Percentiles rank a stretch among this genome's conserved stretches.
phyloP scores from a whole-genome alignment of 2,329 filamentous ascomycete species.

The Xylariaceae sp. region DNA sequence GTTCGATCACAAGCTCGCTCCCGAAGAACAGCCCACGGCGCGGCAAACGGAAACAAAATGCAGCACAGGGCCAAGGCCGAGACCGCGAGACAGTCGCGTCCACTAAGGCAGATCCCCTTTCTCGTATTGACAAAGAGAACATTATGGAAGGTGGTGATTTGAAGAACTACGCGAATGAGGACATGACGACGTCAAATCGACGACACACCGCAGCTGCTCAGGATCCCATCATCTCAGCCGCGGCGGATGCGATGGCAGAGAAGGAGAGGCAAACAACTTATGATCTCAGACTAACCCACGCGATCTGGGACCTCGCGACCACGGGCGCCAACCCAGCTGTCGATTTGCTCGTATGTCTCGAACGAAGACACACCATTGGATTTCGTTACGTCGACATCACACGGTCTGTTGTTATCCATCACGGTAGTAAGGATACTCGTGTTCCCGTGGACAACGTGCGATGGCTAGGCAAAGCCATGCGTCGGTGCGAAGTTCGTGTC shows the following conservation, averaged over 20 bases:
- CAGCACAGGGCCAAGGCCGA: constrained; percentile 25
- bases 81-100: constrained; percentile 32
- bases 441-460: constrained; percentile 93
- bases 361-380: constrained; percentile 85
- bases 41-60: constrained; percentile 52
- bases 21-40: constrained; percentile 62
- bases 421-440: constrained; percentile 84
- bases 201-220: constrained; percentile 22
- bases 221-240: constrained; percentile 44
- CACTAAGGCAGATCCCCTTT: constrained; percentile 32
- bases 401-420: constrained; percentile 86
- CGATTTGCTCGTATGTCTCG: constrained; percentile 87
- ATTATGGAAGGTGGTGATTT: constrained; percentile 29
- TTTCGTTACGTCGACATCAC: constrained; percentile 98
- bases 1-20: constrained; percentile 75
- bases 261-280: constrained; percentile 73
- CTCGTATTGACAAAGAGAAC: constrained; percentile 52
- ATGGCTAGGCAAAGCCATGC: constrained; percentile 94
- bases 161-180: constrained; percentile 34
- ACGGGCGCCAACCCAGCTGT: constrained; percentile 90
- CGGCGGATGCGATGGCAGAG: constrained; percentile 62
- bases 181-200: constrained; percentile 50
- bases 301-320: constrained; percentile 92
- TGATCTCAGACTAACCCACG: constrained; percentile 81
- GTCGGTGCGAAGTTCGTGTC: constrained; percentile 84